phyloP scores from a whole-genome alignment of 164 flowering plant species.

The Magnolia sinica region DNA sequence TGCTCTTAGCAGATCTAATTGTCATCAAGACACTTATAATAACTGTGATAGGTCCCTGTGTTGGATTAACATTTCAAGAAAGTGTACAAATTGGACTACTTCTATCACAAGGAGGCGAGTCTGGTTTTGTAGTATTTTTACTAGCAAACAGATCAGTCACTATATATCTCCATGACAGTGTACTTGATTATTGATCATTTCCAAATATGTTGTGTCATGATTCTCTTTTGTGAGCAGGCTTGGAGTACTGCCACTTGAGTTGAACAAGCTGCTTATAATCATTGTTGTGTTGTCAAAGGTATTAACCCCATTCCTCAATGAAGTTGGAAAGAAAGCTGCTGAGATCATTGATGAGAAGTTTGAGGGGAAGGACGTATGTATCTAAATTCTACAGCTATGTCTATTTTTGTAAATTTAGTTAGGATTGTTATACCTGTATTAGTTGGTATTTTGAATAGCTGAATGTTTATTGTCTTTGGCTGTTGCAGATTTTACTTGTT shows the following conservation, averaged over 20 bases:
- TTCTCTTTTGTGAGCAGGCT: conserved; percentile 49
- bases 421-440: too few species aligned
- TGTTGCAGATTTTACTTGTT: too few species aligned
- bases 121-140: conserved; percentile 94
- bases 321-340: conserved; percentile 78
- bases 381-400: neutral
- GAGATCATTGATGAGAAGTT: conserved; percentile 55
- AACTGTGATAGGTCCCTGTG: conserved; percentile 93
- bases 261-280: conserved; percentile 93
- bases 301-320: conserved; percentile 85
- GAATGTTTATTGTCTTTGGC: too few species aligned
- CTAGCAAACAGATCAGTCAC: conserved; percentile 80
- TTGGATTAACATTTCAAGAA: conserved; percentile 80
- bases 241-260: conserved; percentile 96
- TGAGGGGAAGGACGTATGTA: conserved; percentile 53
- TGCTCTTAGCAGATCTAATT: conserved; percentile 85
- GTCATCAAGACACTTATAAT: conserved; percentile 87
- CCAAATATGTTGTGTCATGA: conserved; percentile 1
- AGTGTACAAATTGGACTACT: conserved; percentile 90
- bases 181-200: conserved; percentile 3
- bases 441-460: too few species aligned
- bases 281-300: conserved; percentile 98
- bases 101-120: conserved; percentile 98
- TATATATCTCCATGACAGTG: conserved; percentile 2
- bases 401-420: too few species aligned